Evolutionary conservation across 1,139 yeast species (phyloP), one percentile per base, ranked within the genome.

Genomic region (Suhomyces maxii): DNA sequence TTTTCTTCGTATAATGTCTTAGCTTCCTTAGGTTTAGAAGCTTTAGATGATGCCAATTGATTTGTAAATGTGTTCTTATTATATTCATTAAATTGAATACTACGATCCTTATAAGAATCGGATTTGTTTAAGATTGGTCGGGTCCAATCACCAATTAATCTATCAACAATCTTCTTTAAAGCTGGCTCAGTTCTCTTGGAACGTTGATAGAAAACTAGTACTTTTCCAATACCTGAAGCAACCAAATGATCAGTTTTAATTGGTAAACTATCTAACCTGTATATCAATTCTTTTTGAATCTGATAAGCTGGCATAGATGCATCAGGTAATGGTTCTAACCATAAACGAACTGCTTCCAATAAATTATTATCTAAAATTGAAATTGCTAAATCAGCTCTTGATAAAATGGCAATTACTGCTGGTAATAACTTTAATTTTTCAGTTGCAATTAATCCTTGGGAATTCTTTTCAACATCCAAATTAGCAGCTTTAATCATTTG

Each of bases 321-420:
- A 73, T 95, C 99, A 1, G 99, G 99, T 56, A 95, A 77, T 37
- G 99, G 99, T 65, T 95, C 99, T 49, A 95, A 77, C 99, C 99
- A 95, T 64, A 89, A 84, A 57, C 98, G 80, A 35, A 95, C 93
- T 42, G 97, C 95, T 60, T 93, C 97, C 54, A 95, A 76, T 59
- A 95, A 70, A 66, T 95, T 95, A 65, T 93, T 95, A 71, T 95
- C 99, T 59, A 95, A 77, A 46, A 95, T 89, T 12, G 97, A 87
- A 60, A 91, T 97, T 32, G 97, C 89, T 58, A 90, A 75, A 64
- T 86, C 89, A 3, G 91, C 90, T 69, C 90, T 86, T 36, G 89
- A 77, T 58, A 95, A 71, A 7, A 89, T 83, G 50, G 80, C 83
- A 51, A 79, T 80, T 18, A 93, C 99, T 57, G 84, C 87, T 33